Base-by-base conservation (phyloP, 805 yeast genomes). In the Allodekkera sacchari region DNA sequence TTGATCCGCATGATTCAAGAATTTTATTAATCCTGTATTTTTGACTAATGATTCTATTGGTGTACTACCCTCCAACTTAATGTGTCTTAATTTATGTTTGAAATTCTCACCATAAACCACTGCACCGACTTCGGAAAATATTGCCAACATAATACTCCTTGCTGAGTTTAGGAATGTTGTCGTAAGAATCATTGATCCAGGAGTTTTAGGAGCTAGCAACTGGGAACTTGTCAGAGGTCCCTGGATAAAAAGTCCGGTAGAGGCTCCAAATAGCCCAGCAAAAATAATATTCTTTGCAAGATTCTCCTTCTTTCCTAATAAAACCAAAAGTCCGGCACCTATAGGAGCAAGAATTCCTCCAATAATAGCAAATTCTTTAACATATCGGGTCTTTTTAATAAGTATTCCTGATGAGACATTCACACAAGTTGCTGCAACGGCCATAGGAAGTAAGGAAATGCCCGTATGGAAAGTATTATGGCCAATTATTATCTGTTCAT, bases 171-270 rank as follows among this genome's bases (percentile, higher is more conserved):
- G 34, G 30, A 63, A 55, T 1, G 74, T 50, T 5, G 76, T 68
- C 2, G 70, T 58, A 49, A 71, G 46, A 28, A 73, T 67, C 6
- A 61, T 57, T 3, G 67, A 61, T 11, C 77, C 78, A 6, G 69
- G 61, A 1, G 57, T 48, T 37, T 70, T 66, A 21, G 79, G 76
- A 8, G 74, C 72, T 15, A 56, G 44, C n/a, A 72, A 47, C 41
- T 71, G 74, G 4, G 66, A 55, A 4, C 64, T 49, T 18, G 68
- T 45, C n/a, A 65, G 45, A 11, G 59, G 30, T 4, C 70, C 48
- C 47, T 71, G 77, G 47, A 68, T 53, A 27, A 48, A 49, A 7
- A 66, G 18, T 2, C 80, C 80, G 22, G 57, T 43, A 0, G 65
- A 60, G 10, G 63, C 48, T 19, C 80, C 80, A 10, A 50, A 43